These are phyloP conservation scores for Vararia minispora DNA, from an alignment of 768 basidiomycete genomes.

Conservation along the genomic window DNA sequence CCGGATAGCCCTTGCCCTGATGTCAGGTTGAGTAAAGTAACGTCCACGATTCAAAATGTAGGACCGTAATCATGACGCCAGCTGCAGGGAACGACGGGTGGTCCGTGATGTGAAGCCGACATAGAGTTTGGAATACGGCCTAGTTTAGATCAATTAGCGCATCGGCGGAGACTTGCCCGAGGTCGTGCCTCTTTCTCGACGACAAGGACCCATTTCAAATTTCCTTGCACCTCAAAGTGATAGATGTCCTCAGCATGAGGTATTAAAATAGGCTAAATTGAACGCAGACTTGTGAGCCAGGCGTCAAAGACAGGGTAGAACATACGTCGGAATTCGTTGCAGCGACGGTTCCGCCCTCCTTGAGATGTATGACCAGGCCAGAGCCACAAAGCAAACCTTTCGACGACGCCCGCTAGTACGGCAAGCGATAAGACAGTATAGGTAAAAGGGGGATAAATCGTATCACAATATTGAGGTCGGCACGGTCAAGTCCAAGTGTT, in stretches of 20 bases:
- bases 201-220: constrained; percentile 69
- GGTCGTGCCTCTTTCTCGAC: constrained; percentile 83
- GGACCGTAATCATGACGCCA: constrained; percentile 74
- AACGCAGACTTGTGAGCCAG: not conserved
- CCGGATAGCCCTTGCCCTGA: constrained; percentile 96
- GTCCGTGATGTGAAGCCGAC: constrained; percentile 40
- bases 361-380: constrained; percentile 45
- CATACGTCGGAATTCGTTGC: constrained; percentile 50
- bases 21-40: constrained; percentile 2
- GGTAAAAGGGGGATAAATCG: not conserved
- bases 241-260: constrained; percentile 66
- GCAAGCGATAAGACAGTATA: constrained; percentile 1
- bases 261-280: constrained; percentile 59
- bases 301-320: not conserved
- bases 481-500: constrained; percentile 60
- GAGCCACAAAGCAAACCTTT: constrained; percentile 81
- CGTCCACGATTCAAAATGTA: constrained; percentile 1
- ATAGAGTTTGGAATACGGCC: constrained; percentile 93
- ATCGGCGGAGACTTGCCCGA: no score
- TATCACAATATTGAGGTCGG: constrained; percentile 68
- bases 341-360: constrained; percentile 38
- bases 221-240: constrained; percentile 41
- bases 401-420: constrained; percentile 67
- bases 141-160: constrained; percentile 22
- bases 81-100: constrained; percentile 40